Conservation (phyloP, 192 early-diverging fungal species). For the Jimgerdemannia lactiflua region DNA sequence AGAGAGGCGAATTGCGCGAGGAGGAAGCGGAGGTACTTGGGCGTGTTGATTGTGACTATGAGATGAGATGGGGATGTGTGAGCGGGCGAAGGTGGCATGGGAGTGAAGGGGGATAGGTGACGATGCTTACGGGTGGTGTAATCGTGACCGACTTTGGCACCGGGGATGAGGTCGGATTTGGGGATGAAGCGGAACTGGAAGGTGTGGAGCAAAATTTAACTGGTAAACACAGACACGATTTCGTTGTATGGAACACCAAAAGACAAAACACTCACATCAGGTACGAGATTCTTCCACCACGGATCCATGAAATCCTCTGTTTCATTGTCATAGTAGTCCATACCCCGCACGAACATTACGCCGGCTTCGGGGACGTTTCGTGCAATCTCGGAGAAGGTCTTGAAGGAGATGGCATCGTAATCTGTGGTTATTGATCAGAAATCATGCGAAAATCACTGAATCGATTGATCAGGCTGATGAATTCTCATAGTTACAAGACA, state of each 20-base stretch:
- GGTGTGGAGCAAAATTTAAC: not conserved
- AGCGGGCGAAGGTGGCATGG: not conserved
- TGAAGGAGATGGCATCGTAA: conserved; percentile 36
- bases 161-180: conserved; percentile 11
- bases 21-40: conserved; percentile 66
- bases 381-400: conserved; percentile 37
- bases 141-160: conserved; percentile 13
- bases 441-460: not conserved
- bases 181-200: conserved; percentile 14
- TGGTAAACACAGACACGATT: not conserved
- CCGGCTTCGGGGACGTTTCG: conserved; percentile 35
- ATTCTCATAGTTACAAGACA: not conserved
- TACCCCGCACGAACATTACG: conserved; percentile 25
- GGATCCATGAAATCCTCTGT: conserved; percentile 17
- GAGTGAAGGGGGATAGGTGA: no score
- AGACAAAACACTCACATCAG: conserved; percentile 29
- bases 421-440: conserved; percentile 11
- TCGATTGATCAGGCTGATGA: no score
- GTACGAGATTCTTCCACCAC: conserved; percentile 45
- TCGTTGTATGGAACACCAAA: not conserved
- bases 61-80: conserved; percentile 7
- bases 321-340: conserved; percentile 36
- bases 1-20: conserved; percentile 41
- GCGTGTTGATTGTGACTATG: conserved; percentile 58
- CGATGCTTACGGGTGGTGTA: conserved; percentile 33